Evolutionary conservation across 129 eudicot genomes (phyloP).

Genomic region (Flaveria ramosissima): DNA sequence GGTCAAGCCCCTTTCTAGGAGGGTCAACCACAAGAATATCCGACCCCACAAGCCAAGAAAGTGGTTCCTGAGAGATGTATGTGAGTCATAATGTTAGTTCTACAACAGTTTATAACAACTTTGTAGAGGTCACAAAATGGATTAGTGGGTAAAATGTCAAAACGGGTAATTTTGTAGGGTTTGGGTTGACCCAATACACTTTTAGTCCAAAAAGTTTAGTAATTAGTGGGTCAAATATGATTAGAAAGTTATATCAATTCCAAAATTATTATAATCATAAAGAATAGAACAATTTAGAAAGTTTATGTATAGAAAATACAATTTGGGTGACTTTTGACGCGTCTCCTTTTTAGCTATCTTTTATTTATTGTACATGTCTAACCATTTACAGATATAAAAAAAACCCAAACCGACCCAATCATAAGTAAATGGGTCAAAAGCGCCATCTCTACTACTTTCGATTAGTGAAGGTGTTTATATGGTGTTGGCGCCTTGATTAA

Average conservation of each 20-base stretch:
- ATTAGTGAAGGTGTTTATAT: not conserved
- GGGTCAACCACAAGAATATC: conserved; percentile 98
- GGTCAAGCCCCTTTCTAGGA: conserved; percentile 96
- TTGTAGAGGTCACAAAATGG: not conserved
- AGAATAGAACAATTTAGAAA: not conserved
- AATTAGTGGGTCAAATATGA: not conserved
- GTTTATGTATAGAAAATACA: not conserved
- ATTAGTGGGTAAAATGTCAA: not conserved
- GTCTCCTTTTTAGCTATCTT: not conserved
- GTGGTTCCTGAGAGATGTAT: conserved; percentile 70
- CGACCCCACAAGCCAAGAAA: conserved; percentile 91
- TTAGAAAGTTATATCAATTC: not conserved
- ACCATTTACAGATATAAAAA: not conserved
- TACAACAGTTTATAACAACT: conserved; percentile 1
- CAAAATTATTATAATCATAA: not conserved
- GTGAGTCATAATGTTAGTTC: conserved; percentile 1
- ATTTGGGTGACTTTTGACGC: not conserved
- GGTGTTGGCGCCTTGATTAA: conserved; percentile 2
- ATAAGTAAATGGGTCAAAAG: not conserved
- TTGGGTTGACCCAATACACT: not conserved
- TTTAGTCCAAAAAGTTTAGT: not conserved
- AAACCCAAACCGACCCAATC: not conserved
- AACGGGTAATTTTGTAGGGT: not conserved
- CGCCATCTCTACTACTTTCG: not conserved
- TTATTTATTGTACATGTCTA: not conserved